Conservation (phyloP, 257 asterid species). For the Solanum sejunctum region DNA sequence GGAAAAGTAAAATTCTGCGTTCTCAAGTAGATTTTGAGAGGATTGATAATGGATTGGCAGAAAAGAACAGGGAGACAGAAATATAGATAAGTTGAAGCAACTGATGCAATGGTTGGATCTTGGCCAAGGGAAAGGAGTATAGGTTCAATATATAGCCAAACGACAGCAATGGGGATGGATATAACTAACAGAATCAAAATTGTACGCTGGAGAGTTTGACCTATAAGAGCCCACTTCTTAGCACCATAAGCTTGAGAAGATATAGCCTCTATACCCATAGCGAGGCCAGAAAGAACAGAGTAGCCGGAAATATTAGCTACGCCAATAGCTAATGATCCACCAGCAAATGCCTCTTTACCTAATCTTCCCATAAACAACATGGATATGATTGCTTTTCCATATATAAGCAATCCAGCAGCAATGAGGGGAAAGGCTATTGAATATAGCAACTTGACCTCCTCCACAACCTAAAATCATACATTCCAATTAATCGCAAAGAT, state of each 20-base stretch:
- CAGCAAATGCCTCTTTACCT: conserved; percentile 57
- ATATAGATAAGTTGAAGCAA: conserved; percentile 39
- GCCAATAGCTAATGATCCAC: conserved; percentile 64
- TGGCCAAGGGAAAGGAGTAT: conserved; percentile 33
- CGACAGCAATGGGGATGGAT: conserved; percentile 45
- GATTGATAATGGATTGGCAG: conserved; percentile 40
- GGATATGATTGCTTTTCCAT: conserved; percentile 51
- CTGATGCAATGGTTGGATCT: conserved; percentile 37
- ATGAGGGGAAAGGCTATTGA: conserved; percentile 60
- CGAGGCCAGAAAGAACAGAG: conserved; percentile 56
- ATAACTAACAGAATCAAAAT: conserved; percentile 25
- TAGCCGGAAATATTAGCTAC: conserved; percentile 70
- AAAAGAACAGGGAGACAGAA: conserved; percentile 48
- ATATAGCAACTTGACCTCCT: conserved; percentile 47
- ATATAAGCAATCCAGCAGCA: conserved; percentile 41
- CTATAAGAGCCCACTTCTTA: conserved; percentile 35
- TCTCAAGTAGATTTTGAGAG: conserved; percentile 39
- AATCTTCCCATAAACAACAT: conserved; percentile 54
- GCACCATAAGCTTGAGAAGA: conserved; percentile 75
- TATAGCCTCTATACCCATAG: conserved; percentile 65
- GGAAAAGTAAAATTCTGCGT: conserved; percentile 51
- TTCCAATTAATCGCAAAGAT: background rate
- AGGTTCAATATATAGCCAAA: conserved; percentile 58
- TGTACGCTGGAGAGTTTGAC: conserved; percentile 45
- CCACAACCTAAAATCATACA: conserved; percentile 17